A percentile compares a stretch with the other conserved stretches of the same genome.
phyloP scores from a whole-genome alignment of 2,329 filamentous ascomycete species.

The Alternaria burnsii region DNA sequence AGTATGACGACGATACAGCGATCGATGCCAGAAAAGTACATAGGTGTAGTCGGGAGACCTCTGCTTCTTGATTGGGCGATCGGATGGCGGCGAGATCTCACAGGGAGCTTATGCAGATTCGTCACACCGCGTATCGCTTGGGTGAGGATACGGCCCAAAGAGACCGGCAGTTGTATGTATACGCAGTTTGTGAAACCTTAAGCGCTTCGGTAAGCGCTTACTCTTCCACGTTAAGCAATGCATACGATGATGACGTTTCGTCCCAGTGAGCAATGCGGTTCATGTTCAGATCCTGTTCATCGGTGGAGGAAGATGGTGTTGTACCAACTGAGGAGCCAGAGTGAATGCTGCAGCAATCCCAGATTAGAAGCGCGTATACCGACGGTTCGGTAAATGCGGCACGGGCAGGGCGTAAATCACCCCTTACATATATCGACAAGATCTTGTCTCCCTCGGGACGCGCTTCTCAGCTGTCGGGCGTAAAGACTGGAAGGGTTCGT shows the following conservation, averaged over 20 bases:
- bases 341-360: not conserved
- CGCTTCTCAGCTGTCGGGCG: not conserved
- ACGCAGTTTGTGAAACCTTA: constrained; percentile 12
- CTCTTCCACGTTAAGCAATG: not conserved
- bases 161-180: constrained; percentile 1
- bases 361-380: not conserved
- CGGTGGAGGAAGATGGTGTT: not conserved
- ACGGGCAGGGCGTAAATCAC: constrained; percentile 2
- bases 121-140: constrained; percentile 6
- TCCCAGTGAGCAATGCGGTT: not conserved
- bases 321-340: not conserved
- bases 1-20: not conserved
- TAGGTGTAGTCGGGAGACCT: not conserved
- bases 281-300: not conserved
- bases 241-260: not conserved
- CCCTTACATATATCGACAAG: constrained; percentile 3
- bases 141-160: not conserved
- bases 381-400: not conserved
- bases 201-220: constrained; percentile 13
- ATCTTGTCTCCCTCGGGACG: not conserved
- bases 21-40: constrained; percentile 3
- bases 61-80: not conserved
- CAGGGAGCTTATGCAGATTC: constrained; percentile 4
- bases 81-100: not conserved
- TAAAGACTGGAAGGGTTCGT: constrained; percentile 1